Percentiles rank a stretch among this genome's conserved stretches.
These are phyloP conservation scores for Calophaca sinica DNA, from an alignment of 306 rosid species.

Conservation along the genomic window DNA sequence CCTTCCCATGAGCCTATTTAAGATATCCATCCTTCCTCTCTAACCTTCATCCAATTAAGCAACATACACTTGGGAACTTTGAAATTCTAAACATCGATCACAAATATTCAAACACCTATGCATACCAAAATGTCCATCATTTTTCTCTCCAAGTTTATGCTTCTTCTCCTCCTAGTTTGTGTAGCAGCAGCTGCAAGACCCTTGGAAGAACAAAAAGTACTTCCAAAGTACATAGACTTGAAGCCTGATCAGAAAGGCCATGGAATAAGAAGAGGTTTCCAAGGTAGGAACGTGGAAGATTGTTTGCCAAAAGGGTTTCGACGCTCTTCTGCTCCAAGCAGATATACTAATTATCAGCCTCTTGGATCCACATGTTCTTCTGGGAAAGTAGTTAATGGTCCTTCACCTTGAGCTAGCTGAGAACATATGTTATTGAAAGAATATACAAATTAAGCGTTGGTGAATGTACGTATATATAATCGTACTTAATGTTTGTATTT, in stretches of 20 bases:
- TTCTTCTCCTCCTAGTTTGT: constrained; percentile 45
- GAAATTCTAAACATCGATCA: constrained; percentile 1
- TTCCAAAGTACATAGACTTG: constrained; percentile 45
- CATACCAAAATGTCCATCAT: constrained; percentile 39
- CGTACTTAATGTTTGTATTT: constrained; percentile 14
- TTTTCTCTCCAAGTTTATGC: constrained; percentile 35
- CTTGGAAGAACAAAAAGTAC: constrained; percentile 42
- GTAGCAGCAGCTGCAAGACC: constrained; percentile 49
- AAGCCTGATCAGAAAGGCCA: constrained; percentile 46
- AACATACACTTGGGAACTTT: constrained; percentile 13
- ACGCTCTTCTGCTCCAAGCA: constrained; percentile 70
- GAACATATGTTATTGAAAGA: background rate
- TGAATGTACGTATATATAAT: constrained; percentile 8
- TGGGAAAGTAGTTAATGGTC: constrained; percentile 37
- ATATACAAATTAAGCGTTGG: background rate
- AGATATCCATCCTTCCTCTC: constrained; percentile 38
- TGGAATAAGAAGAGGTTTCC: background rate
- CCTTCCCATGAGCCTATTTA: constrained; percentile 69
- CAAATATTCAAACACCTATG: no score
- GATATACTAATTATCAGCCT: constrained; percentile 60
- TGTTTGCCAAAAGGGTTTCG: constrained; percentile 71
- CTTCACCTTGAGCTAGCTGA: constrained; percentile 51
- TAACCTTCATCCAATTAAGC: background rate
- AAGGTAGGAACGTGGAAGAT: constrained; percentile 49
- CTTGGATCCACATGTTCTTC: constrained; percentile 62